Evolutionary conservation across 1,284 basidiomycete species (phyloP).

Genomic region (Boletus semigastroideus): DNA sequence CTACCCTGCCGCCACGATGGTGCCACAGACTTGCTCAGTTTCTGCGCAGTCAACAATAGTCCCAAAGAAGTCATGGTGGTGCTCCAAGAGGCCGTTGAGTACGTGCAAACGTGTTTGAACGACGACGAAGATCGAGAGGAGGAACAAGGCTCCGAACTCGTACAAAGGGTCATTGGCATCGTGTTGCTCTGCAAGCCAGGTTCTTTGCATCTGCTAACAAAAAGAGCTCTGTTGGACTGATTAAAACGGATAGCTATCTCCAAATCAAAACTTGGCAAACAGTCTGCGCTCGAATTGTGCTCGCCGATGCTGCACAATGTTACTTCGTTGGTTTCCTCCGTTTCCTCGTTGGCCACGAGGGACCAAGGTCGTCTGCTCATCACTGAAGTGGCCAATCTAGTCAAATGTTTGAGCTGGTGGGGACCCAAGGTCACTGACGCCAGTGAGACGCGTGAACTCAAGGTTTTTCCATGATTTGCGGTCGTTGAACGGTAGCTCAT

Average conservation of each 20-base stretch:
- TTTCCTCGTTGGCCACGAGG: constrained; percentile 26
- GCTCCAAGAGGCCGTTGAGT: constrained; percentile 58
- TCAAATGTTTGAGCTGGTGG: constrained; percentile 36
- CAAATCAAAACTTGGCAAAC: constrained; percentile 46
- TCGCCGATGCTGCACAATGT: constrained; percentile 45
- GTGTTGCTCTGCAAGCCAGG: constrained; percentile 41
- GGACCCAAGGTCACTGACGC: constrained; percentile 20
- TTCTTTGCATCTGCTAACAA: constrained; percentile 20
- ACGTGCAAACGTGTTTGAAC: constrained; percentile 34
- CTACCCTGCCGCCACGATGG: constrained; percentile 23
- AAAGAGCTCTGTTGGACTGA: not conserved
- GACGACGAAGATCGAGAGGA: constrained; percentile 34
- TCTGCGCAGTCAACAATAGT: constrained; percentile 20
- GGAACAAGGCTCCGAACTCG: constrained; percentile 19
- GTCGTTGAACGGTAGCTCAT: not conserved
- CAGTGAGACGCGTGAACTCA: constrained; percentile 24
- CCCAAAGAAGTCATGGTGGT: constrained; percentile 64
- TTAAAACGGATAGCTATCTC: constrained; percentile 43
- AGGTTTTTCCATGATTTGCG: constrained; percentile 20
- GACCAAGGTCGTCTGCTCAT: constrained; percentile 43
- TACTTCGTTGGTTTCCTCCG: constrained; percentile 32
- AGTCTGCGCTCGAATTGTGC: constrained; percentile 44
- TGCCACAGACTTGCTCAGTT: constrained; percentile 20
- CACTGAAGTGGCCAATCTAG: constrained; percentile 32
- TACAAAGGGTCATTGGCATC: constrained; percentile 38